Base-by-base conservation (phyloP, 106 monocot species). In the Acanthochlamys bracteata region DNA sequence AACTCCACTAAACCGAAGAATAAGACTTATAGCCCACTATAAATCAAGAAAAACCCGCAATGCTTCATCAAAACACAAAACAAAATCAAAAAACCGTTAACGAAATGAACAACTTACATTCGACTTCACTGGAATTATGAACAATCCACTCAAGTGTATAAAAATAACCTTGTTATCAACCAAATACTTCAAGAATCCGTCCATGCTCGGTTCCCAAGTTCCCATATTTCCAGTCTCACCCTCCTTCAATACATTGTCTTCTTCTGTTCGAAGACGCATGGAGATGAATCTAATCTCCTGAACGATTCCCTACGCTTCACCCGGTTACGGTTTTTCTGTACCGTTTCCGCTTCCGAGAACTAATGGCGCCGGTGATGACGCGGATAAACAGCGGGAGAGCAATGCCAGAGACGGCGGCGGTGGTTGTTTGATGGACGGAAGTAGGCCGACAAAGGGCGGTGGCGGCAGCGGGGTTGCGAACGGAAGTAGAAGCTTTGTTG, bases 201-300 rank as follows among this genome's bases (percentile, higher is more conserved):
- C 85, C 78, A 83, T 46, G 71, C 78, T 79, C 42, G 96, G 91
- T 54, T 66, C 47, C 96, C 96, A 98, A 26, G 81, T 64, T 24
- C 59, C 74, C 27, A 54, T 53, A 25, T 19, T 23, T 24, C 69
- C 49, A 43, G 33, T 60, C 0, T 9, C 70, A 11, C 17, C 66
- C 10, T 9, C 53, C 9, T 55, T 58, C 3, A 24, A 27, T 0
- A 24, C 3, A 16, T 61, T 59, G 17, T 17, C 76, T 20, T 25
- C 40, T 72, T 66, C 9, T 2, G 19, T 12, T 25, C 14, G 54
- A 51, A 98, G 73, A 56, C 66, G 76, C 96, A 98, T 98, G 78
- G 91, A 78, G 63, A 98, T 91, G 80, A 98, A 98, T 46, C 96
- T 67, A 88, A 98, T 98, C 85, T 98, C 96, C 72, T 98, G 78